Evolutionary conservation across 345 rosid genomes (phyloP), one percentile per base, ranked within the genome.

Genomic region (Bretschneidera sinensis): DNA sequence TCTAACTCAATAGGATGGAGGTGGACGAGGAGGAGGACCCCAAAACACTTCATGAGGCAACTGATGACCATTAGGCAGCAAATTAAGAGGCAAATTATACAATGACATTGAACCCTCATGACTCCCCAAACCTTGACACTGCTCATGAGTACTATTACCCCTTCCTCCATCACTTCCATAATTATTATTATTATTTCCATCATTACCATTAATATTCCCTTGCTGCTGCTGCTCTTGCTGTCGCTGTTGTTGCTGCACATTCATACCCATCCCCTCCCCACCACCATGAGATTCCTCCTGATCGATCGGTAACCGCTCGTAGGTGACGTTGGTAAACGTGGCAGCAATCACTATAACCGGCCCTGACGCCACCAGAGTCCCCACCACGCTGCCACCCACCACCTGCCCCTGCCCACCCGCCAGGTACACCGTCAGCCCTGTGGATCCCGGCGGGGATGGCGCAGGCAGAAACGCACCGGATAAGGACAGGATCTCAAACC

Each of bases 401-500:
- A 92, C 88, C 73, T 92, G 98, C 11, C 97, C 96, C 57, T 89
- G 96, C 34, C 86, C 89, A 0, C 97, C 98, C 0, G 97, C 88
- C 63, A 89, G 64, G 73, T 87, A 92, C 39, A 92, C 86, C 1
- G 94, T 77, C 47, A 92, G 66, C 21, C 84, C 84, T 0, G 96
- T 79, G 0, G 96, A 91, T 28, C 96, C 98, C 0, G 94, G 82
- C 0, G 89, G 94, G 1, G 97, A 85, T 0, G 96, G 89, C 0
- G 86, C 73, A 0, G 98, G 98, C 25, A 92, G 64, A 62, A 87
- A 84, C 3, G 95, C 83, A 28, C 97, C 98, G 0, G 81, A 80
- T 25, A 92, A 72, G 0, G 97, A 89, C 62, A 89, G 63, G 69
- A 92, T 89, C 89, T 92, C 98, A 18, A 87, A 89, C 73, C 96